These are phyloP conservation scores for Mrakiaceae sp. DNA, from an alignment of 1,284 basidiomycete species.

Conservation along the genomic window DNA sequence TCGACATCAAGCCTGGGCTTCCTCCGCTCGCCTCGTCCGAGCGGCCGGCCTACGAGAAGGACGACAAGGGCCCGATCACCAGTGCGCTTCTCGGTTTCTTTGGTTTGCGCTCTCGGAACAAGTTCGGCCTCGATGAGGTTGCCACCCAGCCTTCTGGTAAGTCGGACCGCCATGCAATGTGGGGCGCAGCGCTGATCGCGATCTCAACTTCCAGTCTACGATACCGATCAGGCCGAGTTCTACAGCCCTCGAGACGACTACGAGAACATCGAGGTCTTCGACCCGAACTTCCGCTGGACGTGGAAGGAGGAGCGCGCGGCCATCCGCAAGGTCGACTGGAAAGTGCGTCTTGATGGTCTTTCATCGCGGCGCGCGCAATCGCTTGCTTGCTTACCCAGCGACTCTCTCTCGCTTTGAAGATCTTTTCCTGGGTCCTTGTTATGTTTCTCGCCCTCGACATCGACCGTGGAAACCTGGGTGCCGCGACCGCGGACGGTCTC, in stretches of 20 bases:
- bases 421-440: constrained; percentile 42
- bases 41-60: no score
- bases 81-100: no score
- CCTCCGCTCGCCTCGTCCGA: no score
- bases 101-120: no score
- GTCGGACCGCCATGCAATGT: no score
- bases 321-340: constrained; percentile 39
- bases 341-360: constrained; percentile 24
- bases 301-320: constrained; percentile 51
- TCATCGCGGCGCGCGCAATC: no score
- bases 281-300: constrained; percentile 56
- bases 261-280: constrained; percentile 37
- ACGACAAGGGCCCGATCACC: no score
- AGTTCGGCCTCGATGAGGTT: constrained; percentile 34
- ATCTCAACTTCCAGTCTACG: constrained; percentile 35
- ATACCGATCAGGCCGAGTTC: constrained; percentile 38
- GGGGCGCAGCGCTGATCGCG: no score
- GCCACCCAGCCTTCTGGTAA: constrained; percentile 42
- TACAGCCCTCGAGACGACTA: constrained; percentile 13
- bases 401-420: neutral
- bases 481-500: constrained; percentile 57
- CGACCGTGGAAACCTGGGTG: constrained; percentile 43
- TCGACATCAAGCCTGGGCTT: no score
- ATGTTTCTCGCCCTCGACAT: constrained; percentile 50
- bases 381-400: no score